Evolutionary conservation across 2,329 filamentous ascomycete genomes (phyloP).

Genomic region (Paramyrothecium sp.): DNA sequence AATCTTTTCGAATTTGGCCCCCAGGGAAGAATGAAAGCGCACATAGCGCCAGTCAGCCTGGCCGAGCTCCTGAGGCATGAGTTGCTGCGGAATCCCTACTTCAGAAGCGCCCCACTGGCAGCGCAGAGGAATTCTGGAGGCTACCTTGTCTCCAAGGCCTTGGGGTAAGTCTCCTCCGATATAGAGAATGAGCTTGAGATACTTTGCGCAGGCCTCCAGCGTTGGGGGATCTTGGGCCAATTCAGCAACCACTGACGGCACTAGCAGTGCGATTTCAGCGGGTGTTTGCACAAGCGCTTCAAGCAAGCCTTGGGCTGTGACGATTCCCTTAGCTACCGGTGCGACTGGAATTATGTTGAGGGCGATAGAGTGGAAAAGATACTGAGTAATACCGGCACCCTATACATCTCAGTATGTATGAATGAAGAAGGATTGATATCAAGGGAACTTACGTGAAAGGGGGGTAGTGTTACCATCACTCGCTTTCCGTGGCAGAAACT

Average conservation of each 20-base stretch:
- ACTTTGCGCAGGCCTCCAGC: slow-evolving; percentile 1
- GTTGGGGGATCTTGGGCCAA: background rate
- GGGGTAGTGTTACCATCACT: background rate
- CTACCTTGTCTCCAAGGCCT: background rate
- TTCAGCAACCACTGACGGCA: slow-evolving; percentile 3
- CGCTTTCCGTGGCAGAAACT: background rate
- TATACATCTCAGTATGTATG: background rate
- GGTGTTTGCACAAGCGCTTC: background rate
- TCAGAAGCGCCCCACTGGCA: slow-evolving; percentile 5
- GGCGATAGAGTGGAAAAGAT: background rate
- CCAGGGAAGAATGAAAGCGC: background rate
- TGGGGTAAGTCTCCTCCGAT: slow-evolving; percentile 4
- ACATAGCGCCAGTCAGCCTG: background rate
- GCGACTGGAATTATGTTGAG: background rate
- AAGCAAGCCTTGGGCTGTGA: background rate
- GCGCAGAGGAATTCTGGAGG: slow-evolving; percentile 1
- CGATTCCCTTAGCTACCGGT: background rate
- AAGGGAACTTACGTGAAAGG: slow-evolving; percentile 1
- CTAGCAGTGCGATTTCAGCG: background rate
- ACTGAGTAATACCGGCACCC: background rate
- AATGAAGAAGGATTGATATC: background rate
- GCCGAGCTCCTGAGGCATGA: background rate
- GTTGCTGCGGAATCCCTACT: slow-evolving; percentile 2
- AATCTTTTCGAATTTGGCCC: slow-evolving; percentile 1
- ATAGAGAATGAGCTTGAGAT: slow-evolving; percentile 3